Percentiles rank a stretch among this genome's conserved stretches.
Evolutionary conservation across 169 alveolate species (phyloP).

Genomic region (Plasmodium vivax): DNA sequence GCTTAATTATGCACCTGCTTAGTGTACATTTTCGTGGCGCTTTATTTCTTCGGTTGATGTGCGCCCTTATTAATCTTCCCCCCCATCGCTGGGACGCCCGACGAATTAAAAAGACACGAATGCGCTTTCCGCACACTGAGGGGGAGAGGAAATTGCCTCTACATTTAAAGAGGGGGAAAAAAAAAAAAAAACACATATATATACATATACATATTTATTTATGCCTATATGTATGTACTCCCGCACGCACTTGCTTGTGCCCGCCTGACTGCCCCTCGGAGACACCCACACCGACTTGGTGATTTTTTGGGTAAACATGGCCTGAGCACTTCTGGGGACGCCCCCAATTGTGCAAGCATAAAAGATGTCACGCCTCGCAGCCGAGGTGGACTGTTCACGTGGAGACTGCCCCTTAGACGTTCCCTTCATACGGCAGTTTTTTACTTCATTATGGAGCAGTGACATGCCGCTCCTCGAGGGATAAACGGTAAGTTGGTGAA

Average conservation of each 20-base stretch:
- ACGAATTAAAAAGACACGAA: background rate
- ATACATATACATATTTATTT: background rate
- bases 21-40: background rate
- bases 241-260: background rate
- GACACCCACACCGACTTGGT: background rate
- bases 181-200: too few relatives aligned
- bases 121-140: background rate
- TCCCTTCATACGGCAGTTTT: background rate
- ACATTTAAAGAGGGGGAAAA: background rate
- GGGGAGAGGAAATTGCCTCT: background rate
- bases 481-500: background rate
- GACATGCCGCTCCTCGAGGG: background rate
- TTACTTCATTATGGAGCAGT: background rate
- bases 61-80: background rate
- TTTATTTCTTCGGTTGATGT: background rate
- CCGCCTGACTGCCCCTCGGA: background rate
- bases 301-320: background rate
- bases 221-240: background rate
- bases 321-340: background rate
- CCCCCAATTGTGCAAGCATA: background rate
- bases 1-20: background rate
- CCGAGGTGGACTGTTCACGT: background rate
- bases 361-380: background rate
- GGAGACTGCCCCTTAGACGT: background rate
- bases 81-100: background rate